Evolutionary conservation across 2,329 filamentous ascomycete species (phyloP), one percentile per base, ranked within the genome.

Genomic region (Stagonosporopsis tanaceti): DNA sequence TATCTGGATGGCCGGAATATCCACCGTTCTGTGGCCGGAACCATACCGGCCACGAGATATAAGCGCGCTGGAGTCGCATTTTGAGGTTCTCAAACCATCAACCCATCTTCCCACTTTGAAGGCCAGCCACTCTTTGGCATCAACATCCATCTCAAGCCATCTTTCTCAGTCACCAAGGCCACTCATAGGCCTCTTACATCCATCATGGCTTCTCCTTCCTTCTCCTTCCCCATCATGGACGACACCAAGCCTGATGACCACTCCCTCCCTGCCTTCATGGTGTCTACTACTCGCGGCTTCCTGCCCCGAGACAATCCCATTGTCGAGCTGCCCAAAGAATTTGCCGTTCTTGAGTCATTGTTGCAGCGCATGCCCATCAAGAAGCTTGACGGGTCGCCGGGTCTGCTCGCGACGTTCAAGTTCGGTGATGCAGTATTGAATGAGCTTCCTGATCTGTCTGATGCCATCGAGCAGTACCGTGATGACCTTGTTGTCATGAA

Each of bases 401-500:
- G 93, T 20, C 84, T 97, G 6, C 85, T 97, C 45, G 92, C 91
- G 20, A 83, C 81, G 12, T 89, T 86, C 73, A 83, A 85, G 69
- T 86, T 97, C 14, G 93, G 93, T 14, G 87, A 89, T 37, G 85
- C 87, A n/a, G 87, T 96, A 42, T 79, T 89, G 62, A 80, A 81
- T n/a, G 87, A 88, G 61, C 84, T 97, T 45, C 89, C 91, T 15
- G 91, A 97, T 76, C 81, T 97, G 45, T 91, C 89, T 1, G 82
- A 82, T 5, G 83, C 86, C 64, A 84, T 97, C 55, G 89, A 95
- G 69, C 86, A 87, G 76, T 89, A 84, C 66, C 82, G 85, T 66
- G 80, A 88, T 60, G 89, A 97, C 77, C 83, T 94, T 37, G 89
- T 89, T 15, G 79, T 92, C 57, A 87, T 96, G 81, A 95, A 93